phyloP scores from a whole-genome alignment of 345 rosid species.

The Acer negundo region DNA sequence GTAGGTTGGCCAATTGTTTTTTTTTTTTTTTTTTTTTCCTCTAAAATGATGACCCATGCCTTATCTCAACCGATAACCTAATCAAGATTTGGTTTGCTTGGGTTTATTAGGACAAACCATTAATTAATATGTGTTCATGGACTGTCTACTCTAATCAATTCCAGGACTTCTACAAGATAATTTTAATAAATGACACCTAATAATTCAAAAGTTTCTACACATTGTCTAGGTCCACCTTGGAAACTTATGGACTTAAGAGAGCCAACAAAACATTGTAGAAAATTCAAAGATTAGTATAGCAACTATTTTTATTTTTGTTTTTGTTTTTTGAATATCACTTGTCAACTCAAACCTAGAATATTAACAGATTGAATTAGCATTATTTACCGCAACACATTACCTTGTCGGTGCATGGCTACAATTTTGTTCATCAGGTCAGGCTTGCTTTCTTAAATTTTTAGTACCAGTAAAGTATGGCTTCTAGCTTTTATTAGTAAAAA shows the following conservation, averaged over 20 bases:
- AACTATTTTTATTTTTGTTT: too few species aligned
- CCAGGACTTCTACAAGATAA: neutral
- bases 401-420: neutral
- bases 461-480: neutral
- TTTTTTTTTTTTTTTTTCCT: neutral
- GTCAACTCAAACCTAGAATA: too few species aligned
- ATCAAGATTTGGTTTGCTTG: constrained; percentile 1
- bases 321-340: too few species aligned
- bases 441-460: too few species aligned
- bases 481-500: neutral
- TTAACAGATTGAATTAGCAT: too few species aligned
- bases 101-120: neutral
- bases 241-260: neutral
- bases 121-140: neutral
- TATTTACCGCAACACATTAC: too few species aligned
- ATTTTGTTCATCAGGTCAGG: neutral
- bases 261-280: constrained; percentile 1
- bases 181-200: neutral
- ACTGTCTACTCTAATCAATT: neutral
- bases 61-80: neutral
- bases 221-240: neutral
- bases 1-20: neutral
- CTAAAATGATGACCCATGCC: neutral
- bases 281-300: neutral
- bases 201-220: neutral